Evolutionary conservation across 176 grass and related monocot genomes (phyloP).

Genomic region (Eragrostis nindensis): DNA sequence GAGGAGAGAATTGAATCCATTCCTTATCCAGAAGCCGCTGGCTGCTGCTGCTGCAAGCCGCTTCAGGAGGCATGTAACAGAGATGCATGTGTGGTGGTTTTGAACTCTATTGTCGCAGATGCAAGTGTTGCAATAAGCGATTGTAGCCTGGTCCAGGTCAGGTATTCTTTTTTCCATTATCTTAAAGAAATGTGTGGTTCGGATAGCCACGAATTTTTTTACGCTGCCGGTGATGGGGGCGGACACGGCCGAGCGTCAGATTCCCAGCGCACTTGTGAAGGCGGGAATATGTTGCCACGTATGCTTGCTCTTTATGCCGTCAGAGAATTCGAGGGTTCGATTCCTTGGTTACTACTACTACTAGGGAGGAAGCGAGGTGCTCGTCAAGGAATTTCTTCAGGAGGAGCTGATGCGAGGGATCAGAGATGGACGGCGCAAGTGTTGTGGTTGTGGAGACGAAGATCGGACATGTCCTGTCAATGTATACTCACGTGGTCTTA

Average conservation of each 20-base stretch:
- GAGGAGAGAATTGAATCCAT: conserved; percentile 41
- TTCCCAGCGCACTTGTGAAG: conserved; percentile 45
- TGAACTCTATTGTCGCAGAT: too few species aligned
- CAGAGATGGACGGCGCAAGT: neutral
- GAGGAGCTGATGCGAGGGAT: neutral
- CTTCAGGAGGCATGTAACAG: too few species aligned
- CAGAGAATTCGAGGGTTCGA: neutral
- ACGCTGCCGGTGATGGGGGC: neutral
- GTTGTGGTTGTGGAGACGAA: neutral
- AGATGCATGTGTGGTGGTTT: too few species aligned
- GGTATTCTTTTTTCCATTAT: too few species aligned
- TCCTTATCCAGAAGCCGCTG: conserved; percentile 33
- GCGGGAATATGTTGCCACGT: conserved; percentile 10
- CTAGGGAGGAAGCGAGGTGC: conserved; percentile 5
- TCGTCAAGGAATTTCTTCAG: conserved; percentile 46
- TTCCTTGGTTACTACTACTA: conserved; percentile 29
- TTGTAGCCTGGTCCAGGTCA: too few species aligned
- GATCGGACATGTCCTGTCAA: neutral
- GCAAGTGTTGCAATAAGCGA: too few species aligned
- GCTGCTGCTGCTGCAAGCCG: neutral
- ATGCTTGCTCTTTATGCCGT: too few species aligned
- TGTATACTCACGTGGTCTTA: neutral
- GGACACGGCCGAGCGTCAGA: conserved; percentile 4
- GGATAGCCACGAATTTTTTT: conserved; percentile 41
- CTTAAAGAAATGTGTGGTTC: too few species aligned